phyloP scores from a whole-genome alignment of 75 land plant species.

The Sequoia sempervirens region DNA sequence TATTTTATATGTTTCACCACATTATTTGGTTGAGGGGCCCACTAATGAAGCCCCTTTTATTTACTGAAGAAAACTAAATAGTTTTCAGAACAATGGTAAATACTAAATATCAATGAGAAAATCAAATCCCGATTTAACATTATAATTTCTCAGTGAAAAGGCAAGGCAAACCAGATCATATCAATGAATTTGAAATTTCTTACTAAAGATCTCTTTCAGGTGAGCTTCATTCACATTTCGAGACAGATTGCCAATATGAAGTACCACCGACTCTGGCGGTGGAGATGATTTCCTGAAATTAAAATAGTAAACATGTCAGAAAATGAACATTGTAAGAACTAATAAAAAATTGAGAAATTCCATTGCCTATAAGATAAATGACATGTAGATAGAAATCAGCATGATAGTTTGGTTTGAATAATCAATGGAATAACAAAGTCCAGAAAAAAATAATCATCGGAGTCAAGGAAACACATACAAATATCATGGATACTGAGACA shows the following conservation, averaged over 20 bases:
- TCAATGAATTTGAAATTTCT: conserved; percentile 5
- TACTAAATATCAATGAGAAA: background rate
- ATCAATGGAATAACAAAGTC: background rate
- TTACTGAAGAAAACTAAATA: background rate
- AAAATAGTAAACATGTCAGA: background rate
- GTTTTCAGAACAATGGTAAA: background rate
- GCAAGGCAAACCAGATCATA: background rate
- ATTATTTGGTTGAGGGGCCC: background rate
- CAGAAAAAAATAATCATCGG: background rate
- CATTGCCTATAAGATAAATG: background rate
- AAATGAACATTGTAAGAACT: background rate
- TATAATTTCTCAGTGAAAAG: background rate
- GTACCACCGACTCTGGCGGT: conserved; percentile 60
- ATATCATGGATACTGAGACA: too few relatives aligned
- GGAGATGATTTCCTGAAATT: conserved; percentile 72
- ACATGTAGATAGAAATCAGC: background rate
- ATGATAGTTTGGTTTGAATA: background rate
- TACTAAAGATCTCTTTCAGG: conserved; percentile 87
- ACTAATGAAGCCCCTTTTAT: background rate
- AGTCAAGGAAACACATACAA: background rate
- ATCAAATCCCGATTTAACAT: background rate
- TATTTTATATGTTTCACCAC: background rate
- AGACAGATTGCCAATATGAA: conserved; percentile 64
- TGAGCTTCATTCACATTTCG: conserved; percentile 98
- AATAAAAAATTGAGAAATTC: too few relatives aligned